Conservation (phyloP, 1,284 basidiomycete species). For the Omphalotus olearius region DNA sequence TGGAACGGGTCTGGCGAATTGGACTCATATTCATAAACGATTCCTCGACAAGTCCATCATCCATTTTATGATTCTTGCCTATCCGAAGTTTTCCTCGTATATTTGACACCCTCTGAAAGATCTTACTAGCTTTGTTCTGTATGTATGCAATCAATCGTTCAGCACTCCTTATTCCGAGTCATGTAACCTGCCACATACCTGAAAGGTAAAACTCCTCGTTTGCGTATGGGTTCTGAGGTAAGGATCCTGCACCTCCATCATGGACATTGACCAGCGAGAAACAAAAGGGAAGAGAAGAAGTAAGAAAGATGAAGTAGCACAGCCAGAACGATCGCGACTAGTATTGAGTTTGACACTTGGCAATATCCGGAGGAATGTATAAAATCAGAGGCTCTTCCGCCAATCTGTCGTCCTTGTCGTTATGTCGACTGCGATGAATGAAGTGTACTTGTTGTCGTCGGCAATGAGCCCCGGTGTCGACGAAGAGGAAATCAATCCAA, state of each 20-base stretch:
- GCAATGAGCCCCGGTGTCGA: no score
- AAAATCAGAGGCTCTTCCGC: no score
- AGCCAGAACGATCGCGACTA: no score
- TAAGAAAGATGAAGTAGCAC: no score
- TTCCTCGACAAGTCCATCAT: conserved; percentile 20
- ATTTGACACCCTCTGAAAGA: conserved; percentile 34
- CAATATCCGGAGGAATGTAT: no score
- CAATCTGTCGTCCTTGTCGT: no score
- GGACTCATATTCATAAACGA: conserved; percentile 13
- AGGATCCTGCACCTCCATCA: conserved; percentile 7
- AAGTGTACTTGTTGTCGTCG: no score
- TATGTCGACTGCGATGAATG: no score
- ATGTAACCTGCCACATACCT: conserved; percentile 23
- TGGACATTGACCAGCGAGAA: background rate
- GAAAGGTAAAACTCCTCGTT: conserved; percentile 20
- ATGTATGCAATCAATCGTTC: conserved; percentile 10
- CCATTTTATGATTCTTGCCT: conserved; percentile 19
- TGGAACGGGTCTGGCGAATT: conserved; percentile 20
- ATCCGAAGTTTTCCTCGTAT: conserved; percentile 29
- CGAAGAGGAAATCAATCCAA: no score
- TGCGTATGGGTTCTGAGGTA: conserved; percentile 23
- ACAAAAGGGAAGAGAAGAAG: no score
- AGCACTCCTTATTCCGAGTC: background rate
- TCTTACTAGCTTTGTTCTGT: conserved; percentile 33
- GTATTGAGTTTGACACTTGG: no score